Conservation (phyloP, 1,139 yeast species). For the Kurtzmaniella quercitrusa region DNA sequence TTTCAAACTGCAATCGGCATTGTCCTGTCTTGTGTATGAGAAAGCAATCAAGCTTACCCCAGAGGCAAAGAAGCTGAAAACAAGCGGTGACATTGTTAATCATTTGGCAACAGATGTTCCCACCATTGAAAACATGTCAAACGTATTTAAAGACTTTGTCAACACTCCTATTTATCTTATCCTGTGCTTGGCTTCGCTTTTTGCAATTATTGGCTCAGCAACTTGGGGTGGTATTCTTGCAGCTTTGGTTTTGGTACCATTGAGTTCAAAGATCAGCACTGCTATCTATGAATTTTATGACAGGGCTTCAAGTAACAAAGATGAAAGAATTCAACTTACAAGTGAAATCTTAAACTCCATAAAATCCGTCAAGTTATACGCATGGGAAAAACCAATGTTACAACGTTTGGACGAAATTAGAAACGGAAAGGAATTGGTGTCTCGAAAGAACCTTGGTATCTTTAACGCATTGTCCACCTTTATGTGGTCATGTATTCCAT, state of each 20-base stretch:
- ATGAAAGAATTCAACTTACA: slow-evolving; percentile 34
- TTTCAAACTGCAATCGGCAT: slow-evolving; percentile 18
- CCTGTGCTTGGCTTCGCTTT: slow-evolving; percentile 25
- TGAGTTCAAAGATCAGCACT: slow-evolving; percentile 27
- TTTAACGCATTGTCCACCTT: slow-evolving; percentile 28
- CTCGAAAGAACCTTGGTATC: slow-evolving; percentile 28
- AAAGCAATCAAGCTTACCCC: slow-evolving; percentile 36
- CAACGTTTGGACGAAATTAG: slow-evolving; percentile 29
- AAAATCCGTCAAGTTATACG: slow-evolving; percentile 37
- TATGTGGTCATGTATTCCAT: slow-evolving; percentile 38
- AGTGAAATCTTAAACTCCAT: slow-evolving; percentile 38
- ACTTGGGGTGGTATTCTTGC: slow-evolving; percentile 34
- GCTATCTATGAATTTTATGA: slow-evolving; percentile 24
- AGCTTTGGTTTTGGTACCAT: slow-evolving; percentile 31
- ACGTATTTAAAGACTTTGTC: slow-evolving; percentile 22
- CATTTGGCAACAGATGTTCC: slow-evolving; percentile 36
- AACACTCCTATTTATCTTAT: slow-evolving; percentile 29
- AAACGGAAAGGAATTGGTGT: slow-evolving; percentile 32
- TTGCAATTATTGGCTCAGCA: slow-evolving; percentile 28
- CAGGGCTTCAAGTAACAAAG: slow-evolving; percentile 27
- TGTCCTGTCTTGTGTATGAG: slow-evolving; percentile 28
- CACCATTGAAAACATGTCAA: slow-evolving; percentile 21
- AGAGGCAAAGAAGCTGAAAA: slow-evolving; percentile 32
- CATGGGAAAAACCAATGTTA: slow-evolving; percentile 41
- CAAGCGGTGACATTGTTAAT: slow-evolving; percentile 39